A percentile compares a stretch with the other conserved stretches of the same genome.
Evolutionary conservation across 2,329 filamentous ascomycete genomes (phyloP).

Genomic region (Myriosclerotinia scirpicola): DNA sequence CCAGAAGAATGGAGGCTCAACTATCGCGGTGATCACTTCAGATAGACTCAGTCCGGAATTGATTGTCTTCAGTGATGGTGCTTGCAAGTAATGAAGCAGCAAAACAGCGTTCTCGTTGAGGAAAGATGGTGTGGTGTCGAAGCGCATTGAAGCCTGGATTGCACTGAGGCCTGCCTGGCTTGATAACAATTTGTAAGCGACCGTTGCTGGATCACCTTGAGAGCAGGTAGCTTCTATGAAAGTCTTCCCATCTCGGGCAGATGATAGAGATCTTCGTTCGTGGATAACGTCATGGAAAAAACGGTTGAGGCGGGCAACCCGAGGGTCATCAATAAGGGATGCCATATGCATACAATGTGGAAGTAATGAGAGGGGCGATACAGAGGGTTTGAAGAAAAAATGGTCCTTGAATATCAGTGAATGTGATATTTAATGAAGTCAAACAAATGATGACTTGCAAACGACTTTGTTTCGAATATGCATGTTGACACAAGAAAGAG

Average conservation of each 20-base stretch:
- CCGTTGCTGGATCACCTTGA: slow-evolving; percentile 45
- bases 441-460: not conserved
- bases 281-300: slow-evolving; percentile 45
- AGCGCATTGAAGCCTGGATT: slow-evolving; percentile 46
- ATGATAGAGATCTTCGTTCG: slow-evolving; percentile 44
- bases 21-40: slow-evolving; percentile 48
- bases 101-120: slow-evolving; percentile 44
- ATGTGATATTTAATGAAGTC: not conserved
- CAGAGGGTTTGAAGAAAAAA: not conserved
- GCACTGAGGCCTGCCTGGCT: slow-evolving; percentile 41
- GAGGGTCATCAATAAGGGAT: slow-evolving; percentile 22
- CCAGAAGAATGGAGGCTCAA: slow-evolving; percentile 55
- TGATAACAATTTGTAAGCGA: slow-evolving; percentile 45
- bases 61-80: slow-evolving; percentile 31
- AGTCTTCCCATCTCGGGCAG: slow-evolving; percentile 43
- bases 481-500: not conserved
- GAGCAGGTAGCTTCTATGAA: slow-evolving; percentile 51
- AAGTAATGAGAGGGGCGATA: not conserved
- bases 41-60: slow-evolving; percentile 42
- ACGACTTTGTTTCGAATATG: not conserved
- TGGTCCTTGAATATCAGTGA: fast-evolving
- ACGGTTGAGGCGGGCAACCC: slow-evolving; percentile 39
- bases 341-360: not conserved
- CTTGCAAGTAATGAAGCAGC: slow-evolving; percentile 43
- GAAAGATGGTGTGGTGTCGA: slow-evolving; percentile 47